Conservation (phyloP, 306 rosid species). For the Corylus avellana region DNA sequence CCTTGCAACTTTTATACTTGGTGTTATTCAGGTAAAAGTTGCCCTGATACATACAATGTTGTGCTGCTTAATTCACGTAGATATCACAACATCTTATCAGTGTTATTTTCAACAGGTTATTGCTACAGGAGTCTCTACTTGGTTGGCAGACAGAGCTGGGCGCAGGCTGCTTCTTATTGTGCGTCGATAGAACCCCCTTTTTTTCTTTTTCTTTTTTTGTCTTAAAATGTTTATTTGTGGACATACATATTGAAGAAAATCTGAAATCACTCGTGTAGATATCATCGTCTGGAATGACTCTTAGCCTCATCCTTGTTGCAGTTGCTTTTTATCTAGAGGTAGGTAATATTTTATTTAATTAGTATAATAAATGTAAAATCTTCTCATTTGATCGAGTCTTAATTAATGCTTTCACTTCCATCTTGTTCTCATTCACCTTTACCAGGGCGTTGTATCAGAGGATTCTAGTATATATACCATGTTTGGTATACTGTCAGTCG, state of each 20-base stretch:
- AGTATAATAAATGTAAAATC: background rate
- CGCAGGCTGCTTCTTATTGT: slow-evolving; percentile 76
- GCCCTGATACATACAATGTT: slow-evolving; percentile 7
- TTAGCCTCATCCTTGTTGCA: slow-evolving; percentile 67
- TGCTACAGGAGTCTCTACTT: slow-evolving; percentile 67
- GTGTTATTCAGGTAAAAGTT: slow-evolving; percentile 63
- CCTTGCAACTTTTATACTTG: slow-evolving; percentile 70
- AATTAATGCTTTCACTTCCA: slow-evolving; percentile 14
- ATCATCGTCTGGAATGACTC: slow-evolving; percentile 67
- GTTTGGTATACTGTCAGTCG: slow-evolving; percentile 55
- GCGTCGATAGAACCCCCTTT: slow-evolving; percentile 19
- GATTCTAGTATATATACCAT: slow-evolving; percentile 45
- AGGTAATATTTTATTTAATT: slow-evolving; percentile 1
- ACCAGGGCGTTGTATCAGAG: slow-evolving; percentile 42
- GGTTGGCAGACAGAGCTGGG: slow-evolving; percentile 83
- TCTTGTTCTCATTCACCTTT: slow-evolving; percentile 9
- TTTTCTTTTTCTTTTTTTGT: background rate
- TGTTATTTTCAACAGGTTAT: slow-evolving; percentile 49
- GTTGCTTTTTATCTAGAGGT: slow-evolving; percentile 73
- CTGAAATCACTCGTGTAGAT: slow-evolving; percentile 45
- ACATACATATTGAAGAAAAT: background rate
- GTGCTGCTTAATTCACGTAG: background rate
- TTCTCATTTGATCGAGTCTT: background rate
- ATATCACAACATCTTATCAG: background rate
- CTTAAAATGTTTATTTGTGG: background rate